Percentiles rank a stretch among this genome's conserved stretches.
Evolutionary conservation across 306 rosid species (phyloP).

Genomic region (Cucumis hystrix): DNA sequence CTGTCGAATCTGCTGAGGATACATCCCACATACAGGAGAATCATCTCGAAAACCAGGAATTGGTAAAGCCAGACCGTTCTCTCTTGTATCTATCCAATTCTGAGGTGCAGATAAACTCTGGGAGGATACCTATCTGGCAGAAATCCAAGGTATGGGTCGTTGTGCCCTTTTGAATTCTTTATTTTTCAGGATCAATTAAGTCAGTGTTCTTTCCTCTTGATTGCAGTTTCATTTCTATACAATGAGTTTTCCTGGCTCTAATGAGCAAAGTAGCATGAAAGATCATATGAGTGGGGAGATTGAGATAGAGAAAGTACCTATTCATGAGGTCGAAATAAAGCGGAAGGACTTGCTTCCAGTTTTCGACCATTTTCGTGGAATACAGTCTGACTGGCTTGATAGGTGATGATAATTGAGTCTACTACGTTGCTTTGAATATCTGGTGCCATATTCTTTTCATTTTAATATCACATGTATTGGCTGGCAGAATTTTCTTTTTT

Average conservation of each 20-base stretch:
- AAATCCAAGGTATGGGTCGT: constrained; percentile 52
- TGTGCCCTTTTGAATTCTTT: constrained; percentile 9
- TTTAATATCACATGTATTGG: background rate
- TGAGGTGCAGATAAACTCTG: constrained; percentile 74
- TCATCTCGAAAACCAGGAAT: constrained; percentile 29
- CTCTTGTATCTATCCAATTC: constrained; percentile 68
- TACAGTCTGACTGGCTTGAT: constrained; percentile 55
- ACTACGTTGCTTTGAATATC: background rate
- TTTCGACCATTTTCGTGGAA: constrained; percentile 53
- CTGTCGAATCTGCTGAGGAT: constrained; percentile 30
- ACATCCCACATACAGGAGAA: constrained; percentile 37
- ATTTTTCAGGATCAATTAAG: constrained; percentile 9
- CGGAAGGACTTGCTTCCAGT: constrained; percentile 77
- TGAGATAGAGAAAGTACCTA: constrained; percentile 63
- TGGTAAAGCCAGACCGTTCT: constrained; percentile 30
- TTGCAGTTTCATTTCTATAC: constrained; percentile 59
- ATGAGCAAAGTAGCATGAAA: constrained; percentile 22
- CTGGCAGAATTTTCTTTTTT: background rate
- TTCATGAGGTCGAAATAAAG: constrained; percentile 60
- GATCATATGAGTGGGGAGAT: constrained; percentile 45
- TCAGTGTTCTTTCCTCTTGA: constrained; percentile 12
- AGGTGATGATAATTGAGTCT: constrained; percentile 34
- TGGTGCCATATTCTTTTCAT: background rate
- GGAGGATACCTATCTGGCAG: constrained; percentile 85
- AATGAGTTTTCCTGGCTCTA: constrained; percentile 36